Evolutionary conservation across 2,329 filamentous ascomycete genomes (phyloP).

Genomic region (Amylocarpus encephaloides): DNA sequence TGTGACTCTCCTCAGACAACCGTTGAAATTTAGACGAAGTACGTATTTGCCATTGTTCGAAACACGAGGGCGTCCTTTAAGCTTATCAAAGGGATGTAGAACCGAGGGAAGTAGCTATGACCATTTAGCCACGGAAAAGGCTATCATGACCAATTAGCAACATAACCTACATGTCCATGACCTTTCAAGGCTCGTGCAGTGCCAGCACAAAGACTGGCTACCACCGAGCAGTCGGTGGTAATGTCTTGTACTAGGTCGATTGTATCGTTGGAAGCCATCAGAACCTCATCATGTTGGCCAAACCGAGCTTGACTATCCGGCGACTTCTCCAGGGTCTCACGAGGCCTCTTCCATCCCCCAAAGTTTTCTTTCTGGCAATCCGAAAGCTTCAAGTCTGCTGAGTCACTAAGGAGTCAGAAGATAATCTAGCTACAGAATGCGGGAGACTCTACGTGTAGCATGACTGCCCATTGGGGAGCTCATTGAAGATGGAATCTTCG

Average conservation of each 20-base stretch:
- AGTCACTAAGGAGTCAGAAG: constrained; percentile 50
- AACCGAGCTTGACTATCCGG: not conserved
- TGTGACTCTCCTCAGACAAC: constrained; percentile 77
- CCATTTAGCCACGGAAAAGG: not conserved
- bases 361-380: constrained; percentile 69
- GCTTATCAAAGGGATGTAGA: constrained; percentile 67
- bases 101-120: constrained; percentile 61
- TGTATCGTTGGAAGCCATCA: constrained; percentile 51
- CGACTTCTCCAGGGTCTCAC: constrained; percentile 48
- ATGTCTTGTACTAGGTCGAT: constrained; percentile 92
- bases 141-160: not conserved
- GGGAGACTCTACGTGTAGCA: constrained; percentile 55
- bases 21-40: constrained; percentile 92
- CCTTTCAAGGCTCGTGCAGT: constrained; percentile 64
- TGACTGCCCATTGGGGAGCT: constrained; percentile 37
- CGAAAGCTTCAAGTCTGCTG: constrained; percentile 65
- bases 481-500: constrained; percentile 53
- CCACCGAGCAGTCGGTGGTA: constrained; percentile 93
- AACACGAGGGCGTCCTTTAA: constrained; percentile 48
- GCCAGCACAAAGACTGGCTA: constrained; percentile 85
- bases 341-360: constrained; percentile 73
- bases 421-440: constrained; percentile 3
- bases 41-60: constrained; percentile 86
- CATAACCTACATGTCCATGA: constrained; percentile 53
- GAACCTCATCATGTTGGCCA: constrained; percentile 32